Percentiles rank a stretch among this genome's conserved stretches.
phyloP scores from a whole-genome alignment of 225 moss, liverwort and hornwort genomes.

The Physcomitrium patens region DNA sequence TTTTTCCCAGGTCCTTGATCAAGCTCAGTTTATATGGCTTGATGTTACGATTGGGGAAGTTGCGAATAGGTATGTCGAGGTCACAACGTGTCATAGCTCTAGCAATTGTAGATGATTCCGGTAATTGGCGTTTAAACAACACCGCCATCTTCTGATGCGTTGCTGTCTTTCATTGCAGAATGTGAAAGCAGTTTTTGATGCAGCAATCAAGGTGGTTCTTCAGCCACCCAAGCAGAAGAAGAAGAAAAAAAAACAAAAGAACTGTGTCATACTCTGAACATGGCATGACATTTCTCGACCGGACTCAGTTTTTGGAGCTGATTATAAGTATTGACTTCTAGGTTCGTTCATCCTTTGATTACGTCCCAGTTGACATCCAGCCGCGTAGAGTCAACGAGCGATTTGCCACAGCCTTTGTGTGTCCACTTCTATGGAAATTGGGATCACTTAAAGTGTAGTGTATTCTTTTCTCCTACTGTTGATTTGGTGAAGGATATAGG shows the following conservation, averaged over 20 bases:
- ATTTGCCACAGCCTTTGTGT: constrained; percentile 43
- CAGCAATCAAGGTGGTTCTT: constrained; percentile 97
- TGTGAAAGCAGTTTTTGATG: constrained; percentile 99
- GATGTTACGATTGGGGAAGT: too few species aligned
- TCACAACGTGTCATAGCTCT: background rate
- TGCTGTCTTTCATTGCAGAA: constrained; percentile 63
- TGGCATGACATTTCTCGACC: constrained; percentile 33
- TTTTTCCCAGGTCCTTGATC: too few species aligned
- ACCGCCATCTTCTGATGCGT: constrained; percentile 16
- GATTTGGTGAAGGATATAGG: constrained; percentile 58
- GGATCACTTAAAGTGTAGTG: constrained; percentile 65
- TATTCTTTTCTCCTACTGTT: constrained; percentile 66
- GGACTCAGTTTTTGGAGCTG: constrained; percentile 62
- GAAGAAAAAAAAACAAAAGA: constrained; percentile 99
- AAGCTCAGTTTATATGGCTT: too few species aligned
- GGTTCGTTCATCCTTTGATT: constrained; percentile 48
- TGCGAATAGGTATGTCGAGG: background rate
- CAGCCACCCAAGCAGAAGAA: constrained; percentile 99
- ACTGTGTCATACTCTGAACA: constrained; percentile 86
- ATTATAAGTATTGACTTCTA: constrained; percentile 45
- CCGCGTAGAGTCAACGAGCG: constrained; percentile 52
- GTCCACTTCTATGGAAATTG: constrained; percentile 52
- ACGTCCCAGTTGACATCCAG: constrained; percentile 47
- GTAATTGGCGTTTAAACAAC: background rate
- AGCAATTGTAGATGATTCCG: too few species aligned